Evolutionary conservation across 371 early-diverging fungal species (phyloP).

Genomic region (Nosema muscidifuracis): DNA sequence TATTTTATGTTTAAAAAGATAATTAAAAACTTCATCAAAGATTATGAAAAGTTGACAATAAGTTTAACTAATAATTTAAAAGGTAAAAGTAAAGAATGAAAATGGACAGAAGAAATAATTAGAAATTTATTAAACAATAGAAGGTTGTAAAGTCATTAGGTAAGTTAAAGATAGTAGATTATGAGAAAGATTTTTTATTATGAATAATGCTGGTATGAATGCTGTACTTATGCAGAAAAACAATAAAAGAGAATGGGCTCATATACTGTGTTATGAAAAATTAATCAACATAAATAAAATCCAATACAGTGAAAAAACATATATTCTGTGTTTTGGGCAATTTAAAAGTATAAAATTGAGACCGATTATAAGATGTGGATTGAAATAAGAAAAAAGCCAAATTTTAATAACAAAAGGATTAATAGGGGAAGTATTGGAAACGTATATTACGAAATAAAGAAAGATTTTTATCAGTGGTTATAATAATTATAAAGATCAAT

Average conservation of each 20-base stretch:
- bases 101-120: constrained; percentile 19
- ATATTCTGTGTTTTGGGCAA: constrained; percentile 23
- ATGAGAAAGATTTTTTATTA: constrained; percentile 32
- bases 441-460: no score
- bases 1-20: constrained; percentile 2
- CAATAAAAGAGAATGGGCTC: not conserved
- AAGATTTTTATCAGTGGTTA: no score
- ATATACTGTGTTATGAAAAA: constrained; percentile 33
- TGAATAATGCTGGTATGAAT: constrained; percentile 25
- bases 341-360: constrained; percentile 38
- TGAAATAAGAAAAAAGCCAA: constrained; percentile 32
- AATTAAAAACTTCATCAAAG: not conserved
- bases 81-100: no score
- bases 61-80: constrained; percentile 5
- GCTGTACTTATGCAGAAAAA: constrained; percentile 41
- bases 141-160: not conserved
- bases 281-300: constrained; percentile 23
- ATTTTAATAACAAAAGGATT: constrained; percentile 17
- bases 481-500: no score
- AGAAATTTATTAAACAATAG: not conserved
- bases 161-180: constrained; percentile 25
- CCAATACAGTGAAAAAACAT: constrained; percentile 42
- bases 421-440: no score
- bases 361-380: constrained; percentile 51
- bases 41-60: constrained; percentile 9